Conservation (phyloP, 2,329 filamentous ascomycete genomes). For the Pezicula radicicola region DNA sequence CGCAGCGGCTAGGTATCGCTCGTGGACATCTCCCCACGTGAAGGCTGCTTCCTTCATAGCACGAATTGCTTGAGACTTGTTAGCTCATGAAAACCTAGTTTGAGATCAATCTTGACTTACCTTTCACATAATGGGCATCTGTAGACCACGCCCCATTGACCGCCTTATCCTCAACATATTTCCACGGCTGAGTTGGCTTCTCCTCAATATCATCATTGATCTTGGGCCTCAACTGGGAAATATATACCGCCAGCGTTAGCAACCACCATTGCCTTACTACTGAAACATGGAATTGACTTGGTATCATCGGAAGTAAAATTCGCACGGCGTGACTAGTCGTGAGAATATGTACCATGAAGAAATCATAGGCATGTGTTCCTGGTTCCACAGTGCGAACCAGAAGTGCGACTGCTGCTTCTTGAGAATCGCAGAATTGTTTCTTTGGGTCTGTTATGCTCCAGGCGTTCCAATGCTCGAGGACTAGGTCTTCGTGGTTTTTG, state of each 20-base stretch:
- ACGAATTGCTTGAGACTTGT: constrained; percentile 51
- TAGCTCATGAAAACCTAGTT: not conserved
- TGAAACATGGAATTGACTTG: constrained; percentile 66
- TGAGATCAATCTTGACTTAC: constrained; percentile 36
- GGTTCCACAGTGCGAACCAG: constrained; percentile 57
- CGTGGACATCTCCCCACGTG: constrained; percentile 70
- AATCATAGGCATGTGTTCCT: constrained; percentile 69
- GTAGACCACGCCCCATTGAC: constrained; percentile 63
- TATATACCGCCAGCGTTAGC: constrained; percentile 73
- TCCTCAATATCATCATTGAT: constrained; percentile 66
- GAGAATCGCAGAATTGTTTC: constrained; percentile 72
- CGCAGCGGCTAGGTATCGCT: constrained; percentile 65
- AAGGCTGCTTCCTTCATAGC: constrained; percentile 71
- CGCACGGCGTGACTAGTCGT: constrained; percentile 86
- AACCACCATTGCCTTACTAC: constrained; percentile 90
- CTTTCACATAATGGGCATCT: constrained; percentile 85
- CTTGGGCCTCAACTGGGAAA: constrained; percentile 69
- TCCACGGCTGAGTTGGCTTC: constrained; percentile 61
- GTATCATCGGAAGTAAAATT: constrained; percentile 77
- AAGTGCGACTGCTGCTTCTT: constrained; percentile 58
- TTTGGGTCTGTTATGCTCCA: constrained; percentile 71
- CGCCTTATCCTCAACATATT: constrained; percentile 69
- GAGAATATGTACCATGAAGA: constrained; percentile 78
- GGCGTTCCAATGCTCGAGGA: constrained; percentile 88
- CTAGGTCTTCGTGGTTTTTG: constrained; percentile 60